Percentiles rank a stretch among this genome's conserved stretches.
Evolutionary conservation across 805 yeast genomes (phyloP).

Genomic region (Isabelozyma rhagii): DNA sequence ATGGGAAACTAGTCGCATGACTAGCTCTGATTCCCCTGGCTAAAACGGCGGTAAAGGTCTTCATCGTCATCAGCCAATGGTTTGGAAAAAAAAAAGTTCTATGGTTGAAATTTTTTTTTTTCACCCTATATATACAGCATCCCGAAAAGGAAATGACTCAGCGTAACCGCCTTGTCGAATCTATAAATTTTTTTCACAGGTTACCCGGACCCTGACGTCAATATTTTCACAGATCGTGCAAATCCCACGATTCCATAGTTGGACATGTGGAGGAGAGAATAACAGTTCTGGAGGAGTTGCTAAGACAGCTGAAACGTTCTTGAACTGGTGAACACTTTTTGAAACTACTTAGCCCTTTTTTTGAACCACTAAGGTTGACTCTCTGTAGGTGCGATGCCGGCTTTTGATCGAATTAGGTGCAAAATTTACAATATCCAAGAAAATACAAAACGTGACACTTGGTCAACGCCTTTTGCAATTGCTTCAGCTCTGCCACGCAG

Average conservation of each 20-base stretch:
- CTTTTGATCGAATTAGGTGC: not conserved
- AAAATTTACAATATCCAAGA: not conserved
- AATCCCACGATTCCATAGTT: not conserved
- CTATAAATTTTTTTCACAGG: not conserved
- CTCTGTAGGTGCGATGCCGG: not conserved
- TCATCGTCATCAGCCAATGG: conserved; percentile 2
- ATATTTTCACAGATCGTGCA: not conserved
- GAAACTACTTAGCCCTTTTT: too few species aligned
- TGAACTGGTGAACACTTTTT: too few species aligned
- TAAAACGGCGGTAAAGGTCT: not conserved
- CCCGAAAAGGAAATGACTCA: conserved; percentile 33
- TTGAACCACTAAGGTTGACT: not conserved
- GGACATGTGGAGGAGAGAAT: not conserved
- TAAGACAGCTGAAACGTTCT: too few species aligned
- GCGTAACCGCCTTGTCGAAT: conserved; percentile 6
- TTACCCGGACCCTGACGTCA: not conserved
- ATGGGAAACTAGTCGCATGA: conserved; percentile 1
- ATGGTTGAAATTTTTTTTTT: conserved; percentile 11
- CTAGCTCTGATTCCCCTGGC: conserved; percentile 2
- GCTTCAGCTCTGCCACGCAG: too few species aligned
- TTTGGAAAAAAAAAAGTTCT: conserved; percentile 4
- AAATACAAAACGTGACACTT: not conserved
- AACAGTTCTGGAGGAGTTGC: not conserved
- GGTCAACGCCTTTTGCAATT: not conserved
- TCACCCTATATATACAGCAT: conserved; percentile 4